A percentile compares a stretch with the other conserved stretches of the same genome.
These are phyloP conservation scores for Choiromyces venosus DNA, from an alignment of 495 filamentous ascomycete genomes.

Conservation along the genomic window DNA sequence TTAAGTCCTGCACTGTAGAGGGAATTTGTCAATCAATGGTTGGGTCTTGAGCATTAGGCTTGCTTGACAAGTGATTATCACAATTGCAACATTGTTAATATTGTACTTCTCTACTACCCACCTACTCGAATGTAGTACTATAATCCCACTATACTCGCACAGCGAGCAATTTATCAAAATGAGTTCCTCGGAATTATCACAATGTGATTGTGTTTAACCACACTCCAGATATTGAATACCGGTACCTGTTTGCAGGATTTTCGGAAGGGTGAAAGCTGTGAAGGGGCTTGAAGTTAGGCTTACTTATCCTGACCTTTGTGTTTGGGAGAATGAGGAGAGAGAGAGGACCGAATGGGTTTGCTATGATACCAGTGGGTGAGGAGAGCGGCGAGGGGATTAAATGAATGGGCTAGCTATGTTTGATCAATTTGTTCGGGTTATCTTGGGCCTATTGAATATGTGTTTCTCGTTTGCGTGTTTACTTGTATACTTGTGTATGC, in stretches of 20 bases:
- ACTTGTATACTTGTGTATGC: background rate
- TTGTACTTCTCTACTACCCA: too few relatives aligned
- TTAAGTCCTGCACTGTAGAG: background rate
- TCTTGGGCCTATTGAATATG: background rate
- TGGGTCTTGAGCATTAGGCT: too few relatives aligned
- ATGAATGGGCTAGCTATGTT: too few relatives aligned
- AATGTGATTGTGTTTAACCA: too few relatives aligned
- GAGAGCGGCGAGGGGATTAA: conserved; percentile 11
- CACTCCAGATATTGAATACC: too few relatives aligned
- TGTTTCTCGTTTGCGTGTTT: background rate
- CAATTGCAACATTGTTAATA: too few relatives aligned
- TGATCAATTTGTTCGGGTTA: background rate
- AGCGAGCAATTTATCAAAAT: too few relatives aligned
- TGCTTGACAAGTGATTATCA: too few relatives aligned
- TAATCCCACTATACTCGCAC: too few relatives aligned
- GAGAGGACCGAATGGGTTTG: conserved; percentile 9
- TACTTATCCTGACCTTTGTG: conserved; percentile 11
- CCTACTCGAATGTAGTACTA: too few relatives aligned
- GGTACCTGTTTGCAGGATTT: too few relatives aligned
- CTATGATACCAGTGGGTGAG: conserved; percentile 17
- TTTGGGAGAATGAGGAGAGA: background rate
- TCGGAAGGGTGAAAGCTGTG: conserved; percentile 9
- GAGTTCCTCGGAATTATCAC: too few relatives aligned
- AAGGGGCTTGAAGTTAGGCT: conserved; percentile 20
- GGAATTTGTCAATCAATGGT: background rate